These are phyloP conservation scores for Penicillium palitans DNA, from an alignment of 2,329 filamentous ascomycete species.

Conservation along the genomic window DNA sequence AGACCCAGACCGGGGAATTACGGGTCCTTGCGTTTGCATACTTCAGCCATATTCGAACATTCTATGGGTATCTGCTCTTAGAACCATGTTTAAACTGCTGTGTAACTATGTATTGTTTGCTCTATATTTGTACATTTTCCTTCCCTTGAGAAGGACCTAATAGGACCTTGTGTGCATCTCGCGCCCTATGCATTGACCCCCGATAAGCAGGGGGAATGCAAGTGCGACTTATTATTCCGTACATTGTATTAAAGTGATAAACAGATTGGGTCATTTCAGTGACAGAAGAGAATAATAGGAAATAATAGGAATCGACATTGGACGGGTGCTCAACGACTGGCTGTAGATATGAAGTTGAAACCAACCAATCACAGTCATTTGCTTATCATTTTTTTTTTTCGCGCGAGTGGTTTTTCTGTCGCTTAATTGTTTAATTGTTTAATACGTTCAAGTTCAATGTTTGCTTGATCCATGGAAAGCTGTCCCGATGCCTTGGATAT, in stretches of 20 bases:
- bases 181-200: background rate
- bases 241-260: conserved; percentile 10
- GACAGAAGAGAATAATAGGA: conserved; percentile 24
- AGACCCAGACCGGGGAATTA: conserved; percentile 21
- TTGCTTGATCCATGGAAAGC: background rate
- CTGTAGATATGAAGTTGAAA: conserved; percentile 31
- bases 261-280: conserved; percentile 15
- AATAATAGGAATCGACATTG: background rate
- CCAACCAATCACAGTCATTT: conserved; percentile 28
- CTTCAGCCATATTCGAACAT: background rate
- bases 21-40: conserved; percentile 13
- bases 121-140: background rate
- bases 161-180: background rate
- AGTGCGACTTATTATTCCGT: background rate
- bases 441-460: background rate
- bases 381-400: conserved; percentile 19
- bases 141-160: background rate
- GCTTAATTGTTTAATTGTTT: background rate
- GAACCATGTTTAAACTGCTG: background rate
- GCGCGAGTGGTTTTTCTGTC: background rate
- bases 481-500: background rate
- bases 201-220: conserved; percentile 20
- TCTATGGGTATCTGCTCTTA: background rate
- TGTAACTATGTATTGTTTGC: background rate
- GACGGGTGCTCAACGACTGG: conserved; percentile 21